Percentiles rank a stretch among this genome's conserved stretches.
Evolutionary conservation across 768 basidiomycete genomes (phyloP).

Genomic region (Auriscalpium orientale): DNA sequence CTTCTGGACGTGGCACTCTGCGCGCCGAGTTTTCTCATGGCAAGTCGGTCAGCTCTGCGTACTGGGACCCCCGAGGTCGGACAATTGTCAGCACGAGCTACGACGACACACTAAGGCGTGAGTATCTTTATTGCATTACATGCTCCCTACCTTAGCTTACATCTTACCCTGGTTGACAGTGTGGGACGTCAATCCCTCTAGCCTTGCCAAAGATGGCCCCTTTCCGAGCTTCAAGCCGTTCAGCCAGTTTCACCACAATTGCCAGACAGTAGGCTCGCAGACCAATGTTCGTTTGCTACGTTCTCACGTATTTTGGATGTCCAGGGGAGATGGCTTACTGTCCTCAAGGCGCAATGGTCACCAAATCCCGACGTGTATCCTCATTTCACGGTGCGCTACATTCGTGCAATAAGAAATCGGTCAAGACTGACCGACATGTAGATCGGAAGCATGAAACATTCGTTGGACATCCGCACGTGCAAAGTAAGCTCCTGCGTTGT

Average conservation of each 20-base stretch:
- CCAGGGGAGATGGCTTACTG: slow-evolving; percentile 78
- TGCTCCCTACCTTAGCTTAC: too few species aligned
- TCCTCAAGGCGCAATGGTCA: slow-evolving; percentile 71
- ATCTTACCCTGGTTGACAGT: slow-evolving; percentile 36
- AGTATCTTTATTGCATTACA: slow-evolving; percentile 19
- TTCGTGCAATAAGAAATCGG: neutral
- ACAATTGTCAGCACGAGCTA: slow-evolving; percentile 80
- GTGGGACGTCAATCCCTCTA: slow-evolving; percentile 60
- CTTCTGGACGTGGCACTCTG: slow-evolving; percentile 44
- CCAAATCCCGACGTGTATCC: slow-evolving; percentile 74
- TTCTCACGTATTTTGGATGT: neutral
- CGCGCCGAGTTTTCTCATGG: slow-evolving; percentile 63
- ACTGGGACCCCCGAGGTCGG: slow-evolving; percentile 79
- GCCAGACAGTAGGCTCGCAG: slow-evolving; percentile 58
- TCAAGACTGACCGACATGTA: slow-evolving; percentile 18
- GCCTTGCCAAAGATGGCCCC: slow-evolving; percentile 35
- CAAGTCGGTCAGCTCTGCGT: slow-evolving; percentile 76
- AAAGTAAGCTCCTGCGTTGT: slow-evolving; percentile 36
- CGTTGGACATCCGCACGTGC: slow-evolving; percentile 64
- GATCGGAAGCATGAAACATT: slow-evolving; percentile 78
- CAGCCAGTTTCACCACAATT: slow-evolving; percentile 57
- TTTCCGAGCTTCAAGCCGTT: slow-evolving; percentile 64
- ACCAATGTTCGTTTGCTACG: neutral
- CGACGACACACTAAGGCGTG: slow-evolving; percentile 68
- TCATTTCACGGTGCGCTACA: slow-evolving; percentile 62